These are phyloP conservation scores for Annulohypoxylon truncatum DNA, from an alignment of 2,329 filamentous ascomycete genomes.

Conservation along the genomic window DNA sequence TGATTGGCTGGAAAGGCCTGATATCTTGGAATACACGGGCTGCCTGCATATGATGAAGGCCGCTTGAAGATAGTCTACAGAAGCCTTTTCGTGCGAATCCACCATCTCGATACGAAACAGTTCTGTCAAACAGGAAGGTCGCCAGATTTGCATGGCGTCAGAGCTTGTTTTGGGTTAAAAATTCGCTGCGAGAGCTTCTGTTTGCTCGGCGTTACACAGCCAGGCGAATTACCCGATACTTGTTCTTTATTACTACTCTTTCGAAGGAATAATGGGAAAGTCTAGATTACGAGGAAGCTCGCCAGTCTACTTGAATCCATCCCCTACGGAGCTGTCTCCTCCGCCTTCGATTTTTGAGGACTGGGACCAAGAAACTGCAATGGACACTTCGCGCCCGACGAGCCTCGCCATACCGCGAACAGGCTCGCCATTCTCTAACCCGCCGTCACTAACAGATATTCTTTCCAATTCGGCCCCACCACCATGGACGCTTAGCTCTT, in stretches of 20 bases:
- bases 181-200: slow-evolving; percentile 41
- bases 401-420: slow-evolving; percentile 59
- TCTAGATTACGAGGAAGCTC: slow-evolving; percentile 59
- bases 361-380: slow-evolving; percentile 57
- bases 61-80: slow-evolving; percentile 33
- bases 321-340: slow-evolving; percentile 57
- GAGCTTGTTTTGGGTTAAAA: slow-evolving; percentile 39
- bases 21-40: slow-evolving; percentile 31
- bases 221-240: slow-evolving; percentile 41
- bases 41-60: slow-evolving; percentile 40
- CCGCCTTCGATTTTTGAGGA: slow-evolving; percentile 60
- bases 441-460: slow-evolving; percentile 85
- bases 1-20: slow-evolving; percentile 35
- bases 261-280: slow-evolving; percentile 58
- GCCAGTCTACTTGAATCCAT: slow-evolving; percentile 57
- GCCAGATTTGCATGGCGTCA: slow-evolving; percentile 40
- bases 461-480: slow-evolving; percentile 85
- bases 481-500: slow-evolving; percentile 90
- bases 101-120: slow-evolving; percentile 34
- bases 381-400: slow-evolving; percentile 61
- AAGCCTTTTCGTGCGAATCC: slow-evolving; percentile 25
- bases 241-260: slow-evolving; percentile 24
- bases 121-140: slow-evolving; percentile 31
- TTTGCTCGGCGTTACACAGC: slow-evolving; percentile 43
- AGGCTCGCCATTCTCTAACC: slow-evolving; percentile 55